Percentiles rank a stretch among this genome's conserved stretches.
Conservation (phyloP, 352 stramenopile genomes). For the Achlya hypogyna region DNA sequence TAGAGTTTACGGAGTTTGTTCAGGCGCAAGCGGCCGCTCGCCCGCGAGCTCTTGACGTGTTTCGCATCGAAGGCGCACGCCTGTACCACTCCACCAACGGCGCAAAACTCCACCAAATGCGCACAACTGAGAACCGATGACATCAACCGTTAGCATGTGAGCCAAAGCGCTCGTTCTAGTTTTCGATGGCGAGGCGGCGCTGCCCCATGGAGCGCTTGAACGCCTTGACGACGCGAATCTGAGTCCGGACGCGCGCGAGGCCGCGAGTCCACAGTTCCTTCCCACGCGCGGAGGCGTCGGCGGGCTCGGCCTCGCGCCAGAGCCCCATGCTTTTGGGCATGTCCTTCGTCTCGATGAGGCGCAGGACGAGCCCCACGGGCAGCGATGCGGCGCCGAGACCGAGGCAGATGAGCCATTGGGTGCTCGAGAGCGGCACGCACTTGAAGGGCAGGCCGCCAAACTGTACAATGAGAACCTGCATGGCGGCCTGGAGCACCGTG, state of each 20-base stretch:
- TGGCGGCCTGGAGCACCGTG: slow-evolving; percentile 74
- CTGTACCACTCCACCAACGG: no score
- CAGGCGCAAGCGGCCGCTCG: no score
- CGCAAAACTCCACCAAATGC: no score
- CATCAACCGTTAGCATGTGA: no score
- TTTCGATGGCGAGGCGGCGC: neutral
- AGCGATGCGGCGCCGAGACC: slow-evolving; percentile 39
- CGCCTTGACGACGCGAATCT: slow-evolving; percentile 54
- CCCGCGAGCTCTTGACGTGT: no score
- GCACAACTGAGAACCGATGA: no score
- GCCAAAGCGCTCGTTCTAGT: no score
- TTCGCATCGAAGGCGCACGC: no score
- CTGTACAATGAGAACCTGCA: slow-evolving; percentile 94
- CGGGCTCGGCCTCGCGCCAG: slow-evolving; percentile 37
- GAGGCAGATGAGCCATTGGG: slow-evolving; percentile 53
- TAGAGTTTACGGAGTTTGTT: no score
- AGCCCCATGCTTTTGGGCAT: slow-evolving; percentile 39
- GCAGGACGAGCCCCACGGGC: slow-evolving; percentile 42
- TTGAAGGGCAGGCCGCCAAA: slow-evolving; percentile 76
- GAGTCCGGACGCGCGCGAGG: slow-evolving; percentile 41
- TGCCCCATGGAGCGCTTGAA: slow-evolving; percentile 30
- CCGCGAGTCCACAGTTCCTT: slow-evolving; percentile 49
- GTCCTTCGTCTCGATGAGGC: slow-evolving; percentile 45
- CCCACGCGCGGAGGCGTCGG: slow-evolving; percentile 28
- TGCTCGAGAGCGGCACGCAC: slow-evolving; percentile 31